These are phyloP conservation scores for Paulownia fortunei DNA, from an alignment of 257 asterid species.

Conservation along the genomic window DNA sequence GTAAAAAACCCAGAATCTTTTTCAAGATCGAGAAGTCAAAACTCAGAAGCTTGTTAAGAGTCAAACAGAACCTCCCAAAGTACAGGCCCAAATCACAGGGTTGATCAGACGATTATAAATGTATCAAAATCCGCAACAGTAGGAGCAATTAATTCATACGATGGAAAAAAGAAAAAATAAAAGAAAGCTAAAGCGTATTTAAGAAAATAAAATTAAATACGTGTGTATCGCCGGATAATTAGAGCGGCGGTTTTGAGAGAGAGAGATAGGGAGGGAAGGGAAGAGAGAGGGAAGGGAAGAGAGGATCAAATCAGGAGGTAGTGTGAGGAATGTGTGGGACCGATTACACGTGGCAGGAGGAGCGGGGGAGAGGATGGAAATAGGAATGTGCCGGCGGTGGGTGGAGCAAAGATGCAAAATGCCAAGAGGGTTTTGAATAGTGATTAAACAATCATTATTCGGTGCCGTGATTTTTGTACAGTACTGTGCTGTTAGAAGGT, in stretches of 20 bases:
- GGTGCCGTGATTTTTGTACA: conserved; percentile 41
- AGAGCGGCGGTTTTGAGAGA: conserved; percentile 41
- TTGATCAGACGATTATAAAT: conserved; percentile 42
- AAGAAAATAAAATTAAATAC: not conserved
- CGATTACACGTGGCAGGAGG: conserved; percentile 49
- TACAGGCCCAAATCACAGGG: conserved; percentile 38
- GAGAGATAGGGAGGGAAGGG: conserved; percentile 1
- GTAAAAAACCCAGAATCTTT: not conserved
- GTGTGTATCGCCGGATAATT: conserved; percentile 50
- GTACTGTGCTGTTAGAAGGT: conserved; percentile 29
- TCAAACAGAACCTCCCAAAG: conserved; percentile 38
- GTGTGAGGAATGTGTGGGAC: conserved; percentile 40
- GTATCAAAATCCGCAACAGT: conserved; percentile 37
- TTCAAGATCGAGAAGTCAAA: conserved; percentile 32
- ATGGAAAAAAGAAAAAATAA: not conserved
- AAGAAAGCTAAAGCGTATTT: not conserved
- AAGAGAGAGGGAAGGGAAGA: not conserved
- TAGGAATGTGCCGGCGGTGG: conserved; percentile 45
- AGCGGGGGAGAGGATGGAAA: conserved; percentile 6
- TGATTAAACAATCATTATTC: conserved; percentile 43
- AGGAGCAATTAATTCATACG: conserved; percentile 4
- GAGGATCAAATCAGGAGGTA: conserved; percentile 7
- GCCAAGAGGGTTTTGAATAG: conserved; percentile 29
- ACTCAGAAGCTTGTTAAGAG: not conserved
- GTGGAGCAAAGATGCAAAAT: conserved; percentile 29